Base-by-base conservation (phyloP, 2,329 filamentous ascomycete genomes). In the Nigrospora sphaerica region DNA sequence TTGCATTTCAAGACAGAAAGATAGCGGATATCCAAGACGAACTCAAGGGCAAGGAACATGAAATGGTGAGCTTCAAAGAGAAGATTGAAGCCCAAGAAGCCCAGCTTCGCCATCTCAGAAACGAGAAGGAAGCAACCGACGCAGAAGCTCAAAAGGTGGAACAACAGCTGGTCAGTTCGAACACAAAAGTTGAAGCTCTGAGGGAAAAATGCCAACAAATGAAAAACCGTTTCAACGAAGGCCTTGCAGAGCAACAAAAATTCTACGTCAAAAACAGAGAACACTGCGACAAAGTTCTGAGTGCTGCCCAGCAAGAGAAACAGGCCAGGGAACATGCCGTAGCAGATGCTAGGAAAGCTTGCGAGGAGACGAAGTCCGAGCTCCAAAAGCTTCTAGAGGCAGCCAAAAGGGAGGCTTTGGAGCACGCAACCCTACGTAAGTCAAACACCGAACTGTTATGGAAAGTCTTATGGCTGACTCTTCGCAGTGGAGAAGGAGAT, bases 201-300 rank as follows among this genome's bases (percentile, higher is more conserved):
- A 28, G 23, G 7, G 23, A 10, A 12, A 44, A 37, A 33, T 44
- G 42, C 9, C 34, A 44, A 44, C 19, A 37, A 16, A 35, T 36
- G 18, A 40, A 37, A 4, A 36, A 12, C 14, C 39, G 39, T 14
- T 44, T 46, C 11, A 41, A 43, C 19, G 32, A 12, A 12, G 17
- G 17, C 11, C 32, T 43, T 11, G 28, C 39, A 16, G 48, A 49
- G 38, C 48, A 49, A 3, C 48, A 49, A 14, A 34, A 19, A 4
- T 39, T 49, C 12, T 49, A 47, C n/a, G 32, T 36, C 10, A 46
- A 44, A n/a, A 39, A 32, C 5, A 49, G 32, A 39, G 37, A 47
- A 17, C 37, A 19, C 7, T n/a, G 32, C 6, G 19, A 28, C 19
- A 38, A 32, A 31, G 37, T 14, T 23, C 34, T 32, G 14, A 34